A percentile compares a stretch with the other conserved stretches of the same genome.
These are phyloP conservation scores for Cunninghamia lanceolata DNA, from an alignment of 75 land plant species.

Conservation along the genomic window DNA sequence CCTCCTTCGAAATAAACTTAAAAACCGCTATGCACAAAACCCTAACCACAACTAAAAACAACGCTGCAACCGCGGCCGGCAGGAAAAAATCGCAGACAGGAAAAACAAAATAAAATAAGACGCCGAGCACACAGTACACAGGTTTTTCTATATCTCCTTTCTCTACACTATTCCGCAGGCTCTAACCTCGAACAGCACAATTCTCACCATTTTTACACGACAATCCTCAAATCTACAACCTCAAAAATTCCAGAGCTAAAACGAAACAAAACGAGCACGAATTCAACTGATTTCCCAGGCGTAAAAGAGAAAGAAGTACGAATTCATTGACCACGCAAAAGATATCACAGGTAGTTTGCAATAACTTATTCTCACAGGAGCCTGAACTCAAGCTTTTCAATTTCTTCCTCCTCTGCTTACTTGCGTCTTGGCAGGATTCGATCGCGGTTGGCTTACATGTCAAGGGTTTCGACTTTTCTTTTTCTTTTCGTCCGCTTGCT, in stretches of 20 bases:
- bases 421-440: neutral
- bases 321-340: neutral
- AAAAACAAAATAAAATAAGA: neutral
- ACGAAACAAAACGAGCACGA: neutral
- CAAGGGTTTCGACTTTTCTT: neutral
- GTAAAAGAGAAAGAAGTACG: neutral
- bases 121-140: neutral
- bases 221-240: neutral
- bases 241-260: neutral
- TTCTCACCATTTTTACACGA: neutral
- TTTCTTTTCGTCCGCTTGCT: neutral
- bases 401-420: neutral
- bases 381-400: neutral
- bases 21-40: neutral
- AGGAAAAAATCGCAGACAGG: neutral
- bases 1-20: neutral
- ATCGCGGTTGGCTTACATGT: neutral
- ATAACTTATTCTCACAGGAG: neutral
- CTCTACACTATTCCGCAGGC: conserved; percentile 8
- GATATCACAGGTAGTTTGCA: no score
- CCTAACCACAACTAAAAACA: neutral
- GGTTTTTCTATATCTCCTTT: neutral
- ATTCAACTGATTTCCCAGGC: neutral
- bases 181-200: conserved; percentile 9
- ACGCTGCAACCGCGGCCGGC: neutral